These are phyloP conservation scores for Candida pini DNA, from an alignment of 805 yeast species.

Conservation along the genomic window DNA sequence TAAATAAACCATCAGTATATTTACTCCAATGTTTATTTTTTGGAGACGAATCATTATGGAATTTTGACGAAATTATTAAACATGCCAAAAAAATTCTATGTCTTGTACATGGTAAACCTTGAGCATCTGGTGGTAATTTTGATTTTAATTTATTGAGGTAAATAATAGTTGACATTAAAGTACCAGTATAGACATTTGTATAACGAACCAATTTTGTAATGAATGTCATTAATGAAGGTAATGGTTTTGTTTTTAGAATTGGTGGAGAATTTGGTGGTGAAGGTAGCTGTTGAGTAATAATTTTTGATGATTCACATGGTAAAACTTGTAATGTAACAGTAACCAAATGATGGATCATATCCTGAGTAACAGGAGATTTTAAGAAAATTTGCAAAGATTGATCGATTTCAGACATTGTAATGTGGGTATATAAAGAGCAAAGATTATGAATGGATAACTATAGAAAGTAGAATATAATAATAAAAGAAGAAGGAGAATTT, in stretches of 20 bases:
- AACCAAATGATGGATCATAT: constrained; percentile 67
- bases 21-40: constrained; percentile 76
- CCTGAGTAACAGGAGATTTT: constrained; percentile 65
- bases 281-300: constrained; percentile 29
- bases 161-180: constrained; percentile 65
- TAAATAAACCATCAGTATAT: constrained; percentile 70
- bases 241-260: constrained; percentile 32
- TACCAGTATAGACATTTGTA: constrained; percentile 77
- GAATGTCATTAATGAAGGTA: constrained; percentile 71
- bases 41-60: constrained; percentile 74
- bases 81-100: constrained; percentile 75
- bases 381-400: constrained; percentile 57
- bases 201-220: constrained; percentile 65
- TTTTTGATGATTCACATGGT: constrained; percentile 46
- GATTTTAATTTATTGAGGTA: constrained; percentile 57
- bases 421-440: neutral
- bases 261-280: constrained; percentile 28
- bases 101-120: constrained; percentile 73
- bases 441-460: neutral
- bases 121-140: constrained; percentile 64
- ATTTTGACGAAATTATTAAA: constrained; percentile 65
- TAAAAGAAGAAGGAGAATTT: too few relatives aligned
- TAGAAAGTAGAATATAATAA: too few relatives aligned
- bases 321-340: constrained; percentile 61
- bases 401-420: constrained; percentile 37